A percentile compares a stretch with the other conserved stretches of the same genome.
Conservation (phyloP, 805 yeast species). For the Blastobotrys muscicola region DNA sequence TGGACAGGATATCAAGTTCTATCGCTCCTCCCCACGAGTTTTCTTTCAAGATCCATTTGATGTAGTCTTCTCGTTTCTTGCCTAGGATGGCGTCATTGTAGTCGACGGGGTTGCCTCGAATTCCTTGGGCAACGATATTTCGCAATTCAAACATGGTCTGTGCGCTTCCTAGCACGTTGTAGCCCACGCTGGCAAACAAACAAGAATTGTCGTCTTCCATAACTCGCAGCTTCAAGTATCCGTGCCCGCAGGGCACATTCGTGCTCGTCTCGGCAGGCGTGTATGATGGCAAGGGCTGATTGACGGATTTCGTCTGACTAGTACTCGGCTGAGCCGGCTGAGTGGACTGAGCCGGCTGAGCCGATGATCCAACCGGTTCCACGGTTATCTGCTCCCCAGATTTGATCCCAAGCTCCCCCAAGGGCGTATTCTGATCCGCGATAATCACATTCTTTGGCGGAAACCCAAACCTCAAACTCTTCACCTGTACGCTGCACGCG, state of each 20-base stretch:
- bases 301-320: slow-evolving; percentile 1
- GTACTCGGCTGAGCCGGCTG: background rate
- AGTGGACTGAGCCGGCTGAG: background rate
- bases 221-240: slow-evolving; percentile 40
- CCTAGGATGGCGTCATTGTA: slow-evolving; percentile 55
- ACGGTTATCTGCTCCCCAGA: slow-evolving; percentile 52
- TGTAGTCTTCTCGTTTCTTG: slow-evolving; percentile 38
- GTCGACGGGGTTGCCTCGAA: slow-evolving; percentile 33
- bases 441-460: slow-evolving; percentile 46
- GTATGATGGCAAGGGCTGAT: slow-evolving; percentile 2
- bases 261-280: background rate
- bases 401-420: slow-evolving; percentile 34
- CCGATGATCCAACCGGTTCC: slow-evolving; percentile 10
- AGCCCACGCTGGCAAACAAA: slow-evolving; percentile 55
- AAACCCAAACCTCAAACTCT: slow-evolving; percentile 42
- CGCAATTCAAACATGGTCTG: slow-evolving; percentile 43
- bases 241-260: slow-evolving; percentile 16
- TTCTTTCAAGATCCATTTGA: slow-evolving; percentile 49
- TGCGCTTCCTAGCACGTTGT: slow-evolving; percentile 37
- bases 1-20: slow-evolving; percentile 55
- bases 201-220: slow-evolving; percentile 77
- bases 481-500: slow-evolving; percentile 11
- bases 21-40: slow-evolving; percentile 82
- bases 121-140: slow-evolving; percentile 39
- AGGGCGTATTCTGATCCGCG: slow-evolving; percentile 14